These are phyloP conservation scores for Allantophomopsis lycopodina DNA, from an alignment of 2,329 filamentous ascomycete genomes.

Conservation along the genomic window DNA sequence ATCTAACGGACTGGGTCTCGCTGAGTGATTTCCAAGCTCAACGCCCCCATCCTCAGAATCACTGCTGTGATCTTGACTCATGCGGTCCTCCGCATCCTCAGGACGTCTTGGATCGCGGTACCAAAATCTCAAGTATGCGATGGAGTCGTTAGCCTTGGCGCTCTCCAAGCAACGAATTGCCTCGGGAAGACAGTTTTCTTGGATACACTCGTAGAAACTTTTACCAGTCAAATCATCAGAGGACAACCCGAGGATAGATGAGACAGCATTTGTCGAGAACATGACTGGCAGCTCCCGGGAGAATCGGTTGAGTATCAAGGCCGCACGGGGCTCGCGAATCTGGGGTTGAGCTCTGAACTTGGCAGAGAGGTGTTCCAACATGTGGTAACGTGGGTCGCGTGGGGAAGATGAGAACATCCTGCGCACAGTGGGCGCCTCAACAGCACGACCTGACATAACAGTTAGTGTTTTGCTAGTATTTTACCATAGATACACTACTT, in stretches of 20 bases:
- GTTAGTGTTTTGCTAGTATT: conserved; percentile 29
- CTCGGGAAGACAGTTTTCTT: conserved; percentile 61
- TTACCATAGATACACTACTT: conserved; percentile 23
- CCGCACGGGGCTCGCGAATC: conserved; percentile 67
- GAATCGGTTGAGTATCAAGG: conserved; percentile 76
- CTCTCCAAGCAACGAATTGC: conserved; percentile 70
- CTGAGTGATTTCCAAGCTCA: conserved; percentile 20
- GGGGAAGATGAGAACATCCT: conserved; percentile 72
- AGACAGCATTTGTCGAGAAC: conserved; percentile 69
- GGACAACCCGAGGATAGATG: conserved; percentile 60
- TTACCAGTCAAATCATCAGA: conserved; percentile 57
- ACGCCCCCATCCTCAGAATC: conserved; percentile 32
- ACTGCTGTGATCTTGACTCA: conserved; percentile 24
- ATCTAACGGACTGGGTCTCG: too few species aligned
- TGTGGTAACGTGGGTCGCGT: conserved; percentile 75
- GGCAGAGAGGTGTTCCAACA: conserved; percentile 72
- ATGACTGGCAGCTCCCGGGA: conserved; percentile 72
- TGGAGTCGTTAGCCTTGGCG: conserved; percentile 82
- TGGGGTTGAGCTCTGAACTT: conserved; percentile 58
- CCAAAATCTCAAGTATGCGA: conserved; percentile 79
- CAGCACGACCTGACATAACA: conserved; percentile 32
- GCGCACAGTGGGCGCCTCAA: conserved; percentile 65
- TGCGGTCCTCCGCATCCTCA: conserved; percentile 30
- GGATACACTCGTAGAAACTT: conserved; percentile 81
- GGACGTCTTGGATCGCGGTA: conserved; percentile 59